These are phyloP conservation scores for Pseudomassariella vexata DNA, from an alignment of 2,329 filamentous ascomycete genomes.

Conservation along the genomic window DNA sequence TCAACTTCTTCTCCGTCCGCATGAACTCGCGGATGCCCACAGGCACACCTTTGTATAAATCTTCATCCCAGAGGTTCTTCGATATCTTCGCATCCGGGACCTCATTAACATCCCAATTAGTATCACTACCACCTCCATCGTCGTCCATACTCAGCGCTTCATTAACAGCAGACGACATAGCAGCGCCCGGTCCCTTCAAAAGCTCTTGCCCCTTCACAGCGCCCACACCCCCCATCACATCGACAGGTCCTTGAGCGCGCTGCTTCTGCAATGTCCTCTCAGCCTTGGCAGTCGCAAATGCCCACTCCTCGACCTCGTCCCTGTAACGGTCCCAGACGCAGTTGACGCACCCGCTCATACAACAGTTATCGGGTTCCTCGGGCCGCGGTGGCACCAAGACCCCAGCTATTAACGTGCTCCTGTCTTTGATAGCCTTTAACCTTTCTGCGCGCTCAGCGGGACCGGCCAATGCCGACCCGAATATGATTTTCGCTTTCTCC, in stretches of 20 bases:
- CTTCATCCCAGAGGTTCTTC: conserved; percentile 54
- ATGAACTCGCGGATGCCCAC: conserved; percentile 96
- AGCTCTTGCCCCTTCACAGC: conserved; percentile 9
- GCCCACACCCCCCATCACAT: conserved; percentile 7
- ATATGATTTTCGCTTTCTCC: conserved; percentile 63
- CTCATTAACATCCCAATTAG: conserved; percentile 50
- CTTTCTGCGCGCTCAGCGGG: conserved; percentile 63
- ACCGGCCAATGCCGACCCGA: conserved; percentile 72
- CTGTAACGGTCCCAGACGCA: conserved; percentile 93
- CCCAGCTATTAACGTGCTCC: conserved; percentile 65
- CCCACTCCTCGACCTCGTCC: conserved; percentile 91
- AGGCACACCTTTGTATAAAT: conserved; percentile 74
- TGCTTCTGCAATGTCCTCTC: conserved; percentile 42
- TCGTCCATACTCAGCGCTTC: conserved; percentile 64
- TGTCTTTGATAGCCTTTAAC: conserved; percentile 49
- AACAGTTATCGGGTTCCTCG: conserved; percentile 93
- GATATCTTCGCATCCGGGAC: conserved; percentile 34
- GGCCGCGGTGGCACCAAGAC: conserved; percentile 78
- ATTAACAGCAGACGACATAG: conserved; percentile 27
- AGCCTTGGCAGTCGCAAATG: conserved; percentile 57
- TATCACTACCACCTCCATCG: conserved; percentile 69
- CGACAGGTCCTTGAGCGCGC: conserved; percentile 16
- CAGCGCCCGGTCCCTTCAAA: conserved; percentile 17
- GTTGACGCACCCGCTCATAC: conserved; percentile 97
- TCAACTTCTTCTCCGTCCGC: conserved; percentile 89